These are phyloP conservation scores for Nakaseomyces sp. DNA, from an alignment of 1,139 yeast genomes.

Conservation along the genomic window DNA sequence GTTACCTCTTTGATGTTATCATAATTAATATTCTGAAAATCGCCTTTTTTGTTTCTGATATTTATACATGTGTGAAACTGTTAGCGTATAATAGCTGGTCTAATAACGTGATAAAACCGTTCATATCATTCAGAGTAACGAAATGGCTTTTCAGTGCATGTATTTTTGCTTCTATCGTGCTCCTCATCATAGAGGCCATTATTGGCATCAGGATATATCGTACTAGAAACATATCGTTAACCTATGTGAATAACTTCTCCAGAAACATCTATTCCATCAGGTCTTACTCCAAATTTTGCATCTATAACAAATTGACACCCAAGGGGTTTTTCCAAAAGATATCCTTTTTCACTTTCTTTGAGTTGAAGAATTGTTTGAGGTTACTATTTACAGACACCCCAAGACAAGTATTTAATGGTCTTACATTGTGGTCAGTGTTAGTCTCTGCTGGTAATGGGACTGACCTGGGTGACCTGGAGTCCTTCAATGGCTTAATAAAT, in stretches of 20 bases:
- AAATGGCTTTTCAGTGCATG: slow-evolving; percentile 83
- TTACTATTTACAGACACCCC: slow-evolving; percentile 74
- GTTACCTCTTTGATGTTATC: slow-evolving; percentile 45
- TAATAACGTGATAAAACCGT: slow-evolving; percentile 43
- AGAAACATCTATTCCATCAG: slow-evolving; percentile 47
- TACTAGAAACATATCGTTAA: slow-evolving; percentile 58
- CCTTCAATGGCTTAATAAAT: slow-evolving; percentile 40
- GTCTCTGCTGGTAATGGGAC: slow-evolving; percentile 32
- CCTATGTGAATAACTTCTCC: slow-evolving; percentile 62
- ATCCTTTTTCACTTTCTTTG: slow-evolving; percentile 58
- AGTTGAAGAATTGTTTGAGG: slow-evolving; percentile 56
- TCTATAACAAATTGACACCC: slow-evolving; percentile 63
- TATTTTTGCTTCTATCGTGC: slow-evolving; percentile 61
- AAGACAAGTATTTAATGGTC: slow-evolving; percentile 76
- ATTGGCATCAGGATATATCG: slow-evolving; percentile 52
- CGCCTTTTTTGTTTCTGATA: slow-evolving; percentile 60
- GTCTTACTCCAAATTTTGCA: slow-evolving; percentile 60
- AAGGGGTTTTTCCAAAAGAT: slow-evolving; percentile 54
- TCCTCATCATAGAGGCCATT: slow-evolving; percentile 49
- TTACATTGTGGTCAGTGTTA: slow-evolving; percentile 54
- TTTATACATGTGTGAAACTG: slow-evolving; percentile 70
- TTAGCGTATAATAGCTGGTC: slow-evolving; percentile 75
- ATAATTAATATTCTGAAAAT: slow-evolving; percentile 44
- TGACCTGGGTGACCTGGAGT: slow-evolving; percentile 21
- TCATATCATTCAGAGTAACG: slow-evolving; percentile 52